phyloP scores from a whole-genome alignment of 2,329 filamentous ascomycete species.

The Claviceps africana region DNA sequence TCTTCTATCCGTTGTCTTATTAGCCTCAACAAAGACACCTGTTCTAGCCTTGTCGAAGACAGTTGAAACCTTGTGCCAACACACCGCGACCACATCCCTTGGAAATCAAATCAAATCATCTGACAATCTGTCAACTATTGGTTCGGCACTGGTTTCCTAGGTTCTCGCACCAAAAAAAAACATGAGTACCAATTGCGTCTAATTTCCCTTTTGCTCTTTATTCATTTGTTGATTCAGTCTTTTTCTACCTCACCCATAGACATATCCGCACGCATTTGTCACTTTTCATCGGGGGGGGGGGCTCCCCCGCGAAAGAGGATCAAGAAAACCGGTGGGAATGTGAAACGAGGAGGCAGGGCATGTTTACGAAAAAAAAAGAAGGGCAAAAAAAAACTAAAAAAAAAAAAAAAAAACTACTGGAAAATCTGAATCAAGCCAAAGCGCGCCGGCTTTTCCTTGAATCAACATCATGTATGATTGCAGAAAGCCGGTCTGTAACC shows the following conservation, averaged over 20 bases:
- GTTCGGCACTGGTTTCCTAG: background rate
- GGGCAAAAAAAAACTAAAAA: background rate
- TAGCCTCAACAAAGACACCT: background rate
- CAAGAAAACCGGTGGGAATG: background rate
- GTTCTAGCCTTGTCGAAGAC: background rate
- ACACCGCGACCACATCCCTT: background rate
- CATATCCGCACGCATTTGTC: background rate
- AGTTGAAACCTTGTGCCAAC: background rate
- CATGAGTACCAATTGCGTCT: background rate
- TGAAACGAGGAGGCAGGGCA: background rate
- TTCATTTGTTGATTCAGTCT: background rate
- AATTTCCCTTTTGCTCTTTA: background rate
- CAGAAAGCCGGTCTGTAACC: background rate
- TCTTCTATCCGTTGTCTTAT: background rate
- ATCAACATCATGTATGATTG: constrained; percentile 2
- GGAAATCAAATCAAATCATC: background rate
- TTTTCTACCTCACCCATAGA: background rate
- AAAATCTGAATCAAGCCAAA: background rate
- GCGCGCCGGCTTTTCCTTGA: background rate
- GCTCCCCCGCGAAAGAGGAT: background rate
- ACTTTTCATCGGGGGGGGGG: background rate
- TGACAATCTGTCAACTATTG: background rate
- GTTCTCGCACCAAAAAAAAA: background rate
- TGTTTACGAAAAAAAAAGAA: no score
- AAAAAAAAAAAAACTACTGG: background rate